Percentiles rank a stretch among this genome's conserved stretches.
phyloP scores from a whole-genome alignment of 2,329 filamentous ascomycete species.

The Aspergillus proliferans region DNA sequence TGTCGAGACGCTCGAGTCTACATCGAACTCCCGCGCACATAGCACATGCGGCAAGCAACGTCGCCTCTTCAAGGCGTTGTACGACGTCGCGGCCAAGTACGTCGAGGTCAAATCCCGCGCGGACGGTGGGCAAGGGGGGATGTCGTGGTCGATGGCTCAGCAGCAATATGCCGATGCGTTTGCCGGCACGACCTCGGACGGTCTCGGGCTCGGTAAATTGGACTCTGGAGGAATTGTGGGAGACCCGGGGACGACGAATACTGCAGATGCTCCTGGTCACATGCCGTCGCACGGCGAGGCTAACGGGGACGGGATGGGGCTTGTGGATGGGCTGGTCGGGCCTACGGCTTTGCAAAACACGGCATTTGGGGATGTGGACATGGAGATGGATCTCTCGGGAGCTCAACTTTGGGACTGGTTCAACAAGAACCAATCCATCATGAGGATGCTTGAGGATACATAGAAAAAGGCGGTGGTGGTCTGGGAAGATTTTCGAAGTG shows the following conservation, averaged over 20 bases:
- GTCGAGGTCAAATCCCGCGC: slow-evolving; percentile 4
- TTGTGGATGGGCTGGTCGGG: not conserved
- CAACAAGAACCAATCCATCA: slow-evolving; percentile 5
- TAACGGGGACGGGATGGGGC: not conserved
- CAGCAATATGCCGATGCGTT: not conserved
- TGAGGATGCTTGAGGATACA: not conserved
- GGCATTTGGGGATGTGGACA: slow-evolving; percentile 2
- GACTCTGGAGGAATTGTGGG: not conserved
- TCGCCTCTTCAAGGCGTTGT: slow-evolving; percentile 8
- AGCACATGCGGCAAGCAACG: slow-evolving; percentile 3
- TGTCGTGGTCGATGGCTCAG: not conserved
- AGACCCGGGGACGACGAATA: not conserved
- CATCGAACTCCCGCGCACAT: not conserved
- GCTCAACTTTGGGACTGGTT: slow-evolving; percentile 9
- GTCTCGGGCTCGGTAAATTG: not conserved
- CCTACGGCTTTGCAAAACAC: not conserved
- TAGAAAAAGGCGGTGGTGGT: not conserved
- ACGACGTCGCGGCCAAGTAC: slow-evolving; percentile 8
- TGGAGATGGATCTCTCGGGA: slow-evolving; percentile 7
- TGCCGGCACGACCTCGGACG: not conserved
- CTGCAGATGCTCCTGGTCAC: not conserved
- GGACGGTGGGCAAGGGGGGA: not conserved
- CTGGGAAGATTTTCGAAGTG: not conserved
- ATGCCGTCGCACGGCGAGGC: not conserved
- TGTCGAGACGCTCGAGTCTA: slow-evolving; percentile 6